Evolutionary conservation across 441 rosid genomes (phyloP), one percentile per base, ranked within the genome.

Genomic region (Lepidium campestre): DNA sequence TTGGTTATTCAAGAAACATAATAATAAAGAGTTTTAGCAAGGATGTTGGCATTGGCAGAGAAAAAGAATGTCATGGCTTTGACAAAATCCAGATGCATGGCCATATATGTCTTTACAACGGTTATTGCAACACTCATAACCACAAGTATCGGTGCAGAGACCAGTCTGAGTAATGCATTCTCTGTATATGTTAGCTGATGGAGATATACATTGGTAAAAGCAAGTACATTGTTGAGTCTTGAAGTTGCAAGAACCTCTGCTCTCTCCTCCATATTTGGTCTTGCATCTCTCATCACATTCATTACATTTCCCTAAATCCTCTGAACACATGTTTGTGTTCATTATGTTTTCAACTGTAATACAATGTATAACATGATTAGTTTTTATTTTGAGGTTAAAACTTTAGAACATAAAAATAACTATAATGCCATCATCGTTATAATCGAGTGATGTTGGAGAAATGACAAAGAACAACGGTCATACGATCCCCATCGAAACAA

Each of bases 1-100:
- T 22, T 22, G 25, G 25, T 22, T 53, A 48, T 40, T 31, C 2
- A 7, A 68, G 40, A 18, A 7, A 13, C 20, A 47, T 39, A 22
- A 6, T 10, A 49, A 20, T 1, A n/a, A n/a, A n/a, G n/a, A 20
- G 41, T 6, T 3, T 45, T 69, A 60, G 22, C 74, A 69, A 41
- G 47, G 39, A 52, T 65, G 65, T 49, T 57, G n/a, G 7, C 76
- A 72, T 58, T 41, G 22, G 47, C 72, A 72, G 34, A 72, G 34
- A 17, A 11, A 10, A 50, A 1, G 6, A 50, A 15, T 6, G 34
- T n/a, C 55, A 41, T 65, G 18, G 7, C 1, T 58, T 0, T 40
- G 61, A 58, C 71, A 72, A 49, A 22, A 57, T 72, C 76, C 67
- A 57, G 0, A 1, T 42, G 61, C 76, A 25, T 46, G 41, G 15